Percentiles rank a stretch among this genome's conserved stretches.
These are phyloP conservation scores for Poteriospumella lacustris DNA, from an alignment of 108 stramenopile genomes.

Conservation along the genomic window DNA sequence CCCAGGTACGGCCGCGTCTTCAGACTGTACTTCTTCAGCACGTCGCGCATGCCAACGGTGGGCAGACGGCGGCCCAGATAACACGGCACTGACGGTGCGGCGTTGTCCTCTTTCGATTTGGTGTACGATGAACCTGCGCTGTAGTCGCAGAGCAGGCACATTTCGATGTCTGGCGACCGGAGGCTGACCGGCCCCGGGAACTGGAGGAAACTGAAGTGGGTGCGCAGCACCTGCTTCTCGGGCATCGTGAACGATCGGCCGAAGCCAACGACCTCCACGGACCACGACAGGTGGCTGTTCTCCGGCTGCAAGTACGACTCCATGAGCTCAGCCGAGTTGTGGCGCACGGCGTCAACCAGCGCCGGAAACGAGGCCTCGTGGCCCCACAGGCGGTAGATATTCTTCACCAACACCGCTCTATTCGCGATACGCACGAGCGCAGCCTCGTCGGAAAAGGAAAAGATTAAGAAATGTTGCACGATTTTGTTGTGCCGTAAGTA, in stretches of 20 bases:
- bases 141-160: slow-evolving; percentile 38
- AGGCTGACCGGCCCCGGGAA: slow-evolving; percentile 35
- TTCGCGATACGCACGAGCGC: background rate
- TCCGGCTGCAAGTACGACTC: background rate
- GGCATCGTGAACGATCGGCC: slow-evolving; percentile 28
- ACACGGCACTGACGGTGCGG: background rate
- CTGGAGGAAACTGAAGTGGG: slow-evolving; percentile 35
- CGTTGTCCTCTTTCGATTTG: slow-evolving; percentile 6
- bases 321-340: background rate
- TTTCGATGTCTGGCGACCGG: slow-evolving; percentile 24
- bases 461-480: slow-evolving; percentile 1
- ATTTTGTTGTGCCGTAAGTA: too few relatives aligned
- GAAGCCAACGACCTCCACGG: slow-evolving; percentile 26
- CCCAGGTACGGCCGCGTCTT: slow-evolving; percentile 87
- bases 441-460: slow-evolving; percentile 3
- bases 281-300: slow-evolving; percentile 30
- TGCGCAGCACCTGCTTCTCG: slow-evolving; percentile 35
- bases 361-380: background rate
- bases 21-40: slow-evolving; percentile 68
- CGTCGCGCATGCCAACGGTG: slow-evolving; percentile 30
- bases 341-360: background rate
- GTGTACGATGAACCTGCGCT: background rate
- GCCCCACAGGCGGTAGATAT: slow-evolving; percentile 4
- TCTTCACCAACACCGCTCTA: slow-evolving; percentile 28
- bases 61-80: background rate